Evolutionary conservation across 1,284 basidiomycete genomes (phyloP).

Genomic region (Schizopora paradoxa): DNA sequence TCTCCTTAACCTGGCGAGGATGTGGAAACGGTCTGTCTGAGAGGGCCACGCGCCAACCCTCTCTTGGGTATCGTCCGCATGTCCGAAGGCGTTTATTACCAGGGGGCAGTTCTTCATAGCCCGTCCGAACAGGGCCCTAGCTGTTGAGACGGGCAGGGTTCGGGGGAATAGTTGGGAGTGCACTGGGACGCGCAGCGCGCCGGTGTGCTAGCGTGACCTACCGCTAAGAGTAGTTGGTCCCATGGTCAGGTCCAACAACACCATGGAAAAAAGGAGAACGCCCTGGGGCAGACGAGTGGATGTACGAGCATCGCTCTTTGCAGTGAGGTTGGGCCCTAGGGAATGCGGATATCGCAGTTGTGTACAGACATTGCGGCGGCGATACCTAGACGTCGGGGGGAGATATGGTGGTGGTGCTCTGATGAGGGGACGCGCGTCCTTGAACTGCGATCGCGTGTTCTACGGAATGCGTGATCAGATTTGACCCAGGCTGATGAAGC

Average conservation of each 20-base stretch:
- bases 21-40: neutral
- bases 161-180: no score
- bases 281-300: conserved; percentile 14
- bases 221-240: conserved; percentile 13
- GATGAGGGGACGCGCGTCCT: neutral
- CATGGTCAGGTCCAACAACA: conserved; percentile 13
- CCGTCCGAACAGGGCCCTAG: conserved; percentile 14
- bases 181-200: no score
- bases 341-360: no score
- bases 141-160: conserved; percentile 11
- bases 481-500: neutral
- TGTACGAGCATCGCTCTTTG: conserved; percentile 6
- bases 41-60: conserved; percentile 5
- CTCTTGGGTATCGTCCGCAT: neutral
- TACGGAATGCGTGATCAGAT: neutral
- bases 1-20: conserved; percentile 2
- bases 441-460: conserved; percentile 1
- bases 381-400: no score
- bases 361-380: no score
- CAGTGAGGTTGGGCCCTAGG: conserved; percentile 8
- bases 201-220: conserved; percentile 12
- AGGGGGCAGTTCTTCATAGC: conserved; percentile 9
- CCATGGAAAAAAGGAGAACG: conserved; percentile 10
- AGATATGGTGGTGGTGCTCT: no score
- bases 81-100: conserved; percentile 7